Base-by-base conservation (phyloP, 2,329 filamentous ascomycete genomes). In the Fonsecaea multimorphosa region DNA sequence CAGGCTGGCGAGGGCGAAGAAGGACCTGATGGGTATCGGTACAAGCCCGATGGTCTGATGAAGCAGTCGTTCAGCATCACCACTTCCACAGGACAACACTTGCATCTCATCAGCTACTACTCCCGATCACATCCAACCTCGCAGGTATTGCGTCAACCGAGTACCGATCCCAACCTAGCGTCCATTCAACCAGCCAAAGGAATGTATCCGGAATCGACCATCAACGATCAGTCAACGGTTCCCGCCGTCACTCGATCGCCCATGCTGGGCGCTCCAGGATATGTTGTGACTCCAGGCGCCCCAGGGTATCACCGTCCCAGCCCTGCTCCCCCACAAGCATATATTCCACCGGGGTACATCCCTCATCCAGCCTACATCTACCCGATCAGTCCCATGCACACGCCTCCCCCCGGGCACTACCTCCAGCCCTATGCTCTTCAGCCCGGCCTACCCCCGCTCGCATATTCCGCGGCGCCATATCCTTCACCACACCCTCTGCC, bases 51-150 rank as follows among this genome's bases (percentile, higher is more conserved):
- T 74, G 95, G 95, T 0, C 85, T 99, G 3, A 97, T 98, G 93
- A 99, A 99, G 85, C 95, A 99, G 80, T 98, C 95, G 0, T 99
- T 98, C 84, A 98, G 94, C 81, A 98, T 99, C 80, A 97, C 93
- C 24, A 98, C 95, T 1, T 92, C 91, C 1, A 89, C 85, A 40
- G 87, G 92, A 70, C 93, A 97, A 74, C 95, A 98, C 76, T 87
- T 99, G 1, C 95, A 99, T 80, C 86, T 99, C 58, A 99, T 99
- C 80, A 97, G 94, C 73, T 99, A 99, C 81, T 98, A 93, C 79
- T 91, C 93, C 2, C 87, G 93, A 63, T 91, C 91, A 31, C 88
- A 92, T 65, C 87, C 91, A 2, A 87, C 87, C 36, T 85, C 89
- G 31, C 85, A 88, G 65, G 90, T 90, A 58, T 84, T 98, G 32